These are phyloP conservation scores for Eucalyptus cloeziana DNA, from an alignment of 345 rosid genomes.

Conservation along the genomic window DNA sequence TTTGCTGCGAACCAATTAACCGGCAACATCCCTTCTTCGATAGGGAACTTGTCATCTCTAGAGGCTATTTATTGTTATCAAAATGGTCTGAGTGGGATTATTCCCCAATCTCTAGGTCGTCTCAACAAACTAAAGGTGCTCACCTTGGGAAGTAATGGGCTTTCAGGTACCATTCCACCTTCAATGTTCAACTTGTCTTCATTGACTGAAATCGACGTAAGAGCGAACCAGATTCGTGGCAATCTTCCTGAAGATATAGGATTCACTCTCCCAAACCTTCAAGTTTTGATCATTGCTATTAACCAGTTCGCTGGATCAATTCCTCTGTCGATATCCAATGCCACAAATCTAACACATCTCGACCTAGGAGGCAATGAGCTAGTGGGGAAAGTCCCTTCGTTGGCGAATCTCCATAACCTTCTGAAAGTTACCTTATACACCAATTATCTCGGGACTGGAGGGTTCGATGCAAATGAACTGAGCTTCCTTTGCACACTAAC, in stretches of 20 bases:
- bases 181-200: constrained; percentile 16
- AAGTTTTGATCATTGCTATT: not conserved
- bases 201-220: not conserved
- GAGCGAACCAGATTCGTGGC: not conserved
- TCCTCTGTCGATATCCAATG: constrained; percentile 1
- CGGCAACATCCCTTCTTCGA: not conserved
- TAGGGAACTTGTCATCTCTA: not conserved
- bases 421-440: not conserved
- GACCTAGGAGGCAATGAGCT: not conserved
- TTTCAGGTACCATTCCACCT: constrained; percentile 9
- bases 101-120: not conserved
- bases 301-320: not conserved
- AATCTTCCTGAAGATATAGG: constrained; percentile 6
- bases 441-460: constrained; percentile 4
- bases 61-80: not conserved
- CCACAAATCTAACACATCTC: not conserved
- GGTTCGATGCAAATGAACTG: not conserved
- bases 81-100: not conserved
- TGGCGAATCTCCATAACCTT: not conserved
- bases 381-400: not conserved
- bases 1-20: not conserved
- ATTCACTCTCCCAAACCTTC: not conserved
- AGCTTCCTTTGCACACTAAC: constrained; percentile 3
- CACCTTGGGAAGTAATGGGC: not conserved
- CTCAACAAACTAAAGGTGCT: not conserved